Evolutionary conservation across 2,329 filamentous ascomycete genomes (phyloP).

Genomic region (Beauveria caledonica): DNA sequence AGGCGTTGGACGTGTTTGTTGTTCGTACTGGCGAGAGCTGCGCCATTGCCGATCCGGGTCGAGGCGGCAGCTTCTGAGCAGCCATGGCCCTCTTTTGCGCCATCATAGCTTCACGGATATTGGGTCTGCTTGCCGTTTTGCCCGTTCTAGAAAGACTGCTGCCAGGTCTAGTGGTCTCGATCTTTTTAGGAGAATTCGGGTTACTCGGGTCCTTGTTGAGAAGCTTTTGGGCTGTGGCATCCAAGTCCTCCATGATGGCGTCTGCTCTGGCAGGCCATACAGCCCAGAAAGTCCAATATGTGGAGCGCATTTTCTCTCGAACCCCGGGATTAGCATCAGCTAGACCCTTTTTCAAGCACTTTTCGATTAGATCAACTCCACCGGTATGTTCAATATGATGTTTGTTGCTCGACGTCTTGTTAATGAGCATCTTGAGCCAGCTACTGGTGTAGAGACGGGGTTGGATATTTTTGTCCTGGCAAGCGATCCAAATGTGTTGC

Average conservation of each 20-base stretch:
- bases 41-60: constrained; percentile 58
- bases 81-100: constrained; percentile 65
- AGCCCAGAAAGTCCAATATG: constrained; percentile 75
- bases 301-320: constrained; percentile 73
- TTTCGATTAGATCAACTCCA: constrained; percentile 75
- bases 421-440: constrained; percentile 79
- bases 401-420: constrained; percentile 71
- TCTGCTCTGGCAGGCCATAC: constrained; percentile 75
- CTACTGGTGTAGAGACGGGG: constrained; percentile 68
- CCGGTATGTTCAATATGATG: constrained; percentile 75
- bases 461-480: constrained; percentile 89
- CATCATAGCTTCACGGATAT: constrained; percentile 74
- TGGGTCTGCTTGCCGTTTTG: constrained; percentile 50
- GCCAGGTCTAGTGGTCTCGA: constrained; percentile 45
- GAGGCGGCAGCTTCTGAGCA: constrained; percentile 42
- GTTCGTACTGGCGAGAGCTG: constrained; percentile 46
- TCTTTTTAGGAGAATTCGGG: constrained; percentile 57
- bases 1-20: constrained; percentile 24
- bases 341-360: constrained; percentile 83
- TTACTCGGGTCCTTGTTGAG: constrained; percentile 80
- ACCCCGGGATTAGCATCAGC: constrained; percentile 84
- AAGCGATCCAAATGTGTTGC: constrained; percentile 75
- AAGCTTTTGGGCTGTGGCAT: constrained; percentile 68
- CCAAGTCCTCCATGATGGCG: constrained; percentile 67
- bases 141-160: constrained; percentile 57